Percentiles rank a stretch among this genome's conserved stretches.
Evolutionary conservation across 1,284 basidiomycete genomes (phyloP).

Genomic region (Peniophora sp.): DNA sequence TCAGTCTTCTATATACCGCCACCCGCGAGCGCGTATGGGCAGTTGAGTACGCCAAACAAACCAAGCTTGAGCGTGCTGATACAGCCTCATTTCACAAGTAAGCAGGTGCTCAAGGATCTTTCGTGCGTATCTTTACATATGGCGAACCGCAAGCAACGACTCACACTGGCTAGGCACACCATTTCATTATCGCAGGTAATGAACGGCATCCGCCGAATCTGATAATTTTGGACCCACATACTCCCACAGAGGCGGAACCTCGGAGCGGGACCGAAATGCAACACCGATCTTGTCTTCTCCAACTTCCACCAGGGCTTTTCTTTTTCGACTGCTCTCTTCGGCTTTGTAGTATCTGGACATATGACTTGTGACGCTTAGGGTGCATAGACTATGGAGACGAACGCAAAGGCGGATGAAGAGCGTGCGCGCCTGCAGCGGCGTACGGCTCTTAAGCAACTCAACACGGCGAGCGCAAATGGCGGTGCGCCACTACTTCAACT

Average conservation of each 20-base stretch:
- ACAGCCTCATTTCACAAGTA: too few relatives aligned
- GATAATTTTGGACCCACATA: too few relatives aligned
- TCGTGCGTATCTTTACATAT: too few relatives aligned
- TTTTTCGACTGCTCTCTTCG: background rate
- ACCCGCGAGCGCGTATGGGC: too few relatives aligned
- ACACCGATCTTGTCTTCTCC: background rate
- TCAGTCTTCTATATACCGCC: too few relatives aligned
- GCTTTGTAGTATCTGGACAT: background rate
- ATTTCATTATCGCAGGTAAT: background rate
- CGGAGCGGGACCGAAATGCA: background rate
- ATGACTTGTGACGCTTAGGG: background rate
- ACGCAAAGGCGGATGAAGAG: constrained; percentile 53
- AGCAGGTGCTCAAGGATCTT: too few relatives aligned
- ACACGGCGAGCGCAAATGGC: constrained; percentile 35
- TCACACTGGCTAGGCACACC: background rate
- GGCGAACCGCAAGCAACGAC: too few relatives aligned
- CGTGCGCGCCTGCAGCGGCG: constrained; percentile 47
- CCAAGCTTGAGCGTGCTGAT: too few relatives aligned
- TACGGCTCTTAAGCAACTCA: constrained; percentile 46
- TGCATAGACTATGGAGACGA: constrained; percentile 13
- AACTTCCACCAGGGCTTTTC: background rate
- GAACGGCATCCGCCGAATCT: background rate
- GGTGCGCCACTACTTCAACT: constrained; percentile 27
- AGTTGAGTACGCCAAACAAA: too few relatives aligned
- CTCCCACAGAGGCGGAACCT: too few relatives aligned